Conservation (phyloP, 2,329 filamentous ascomycete genomes). For the Diaporthe sp. region DNA sequence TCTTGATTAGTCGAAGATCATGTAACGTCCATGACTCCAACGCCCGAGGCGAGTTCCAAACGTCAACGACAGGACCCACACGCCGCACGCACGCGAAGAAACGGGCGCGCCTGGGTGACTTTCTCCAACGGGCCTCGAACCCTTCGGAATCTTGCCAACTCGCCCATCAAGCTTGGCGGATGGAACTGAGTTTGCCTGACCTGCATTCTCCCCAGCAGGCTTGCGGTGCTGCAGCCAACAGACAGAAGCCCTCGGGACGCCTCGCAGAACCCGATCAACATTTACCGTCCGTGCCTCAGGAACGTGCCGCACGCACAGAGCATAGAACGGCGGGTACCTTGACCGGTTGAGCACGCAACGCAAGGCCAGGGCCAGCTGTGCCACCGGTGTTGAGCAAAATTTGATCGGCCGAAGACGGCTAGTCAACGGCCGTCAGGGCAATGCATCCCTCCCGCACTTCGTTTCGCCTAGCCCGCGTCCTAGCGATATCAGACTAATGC, state of each 20-base stretch:
- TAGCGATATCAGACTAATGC: constrained; percentile 35
- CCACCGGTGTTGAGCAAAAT: constrained; percentile 24
- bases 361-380: constrained; percentile 2
- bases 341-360: constrained; percentile 5
- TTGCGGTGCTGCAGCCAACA: constrained; percentile 16
- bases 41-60: neutral
- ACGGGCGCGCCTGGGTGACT: neutral
- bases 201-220: neutral
- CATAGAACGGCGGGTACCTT: neutral
- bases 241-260: constrained; percentile 8
- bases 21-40: constrained; percentile 13
- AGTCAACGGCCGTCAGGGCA: constrained; percentile 19
- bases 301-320: constrained; percentile 24
- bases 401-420: constrained; percentile 24
- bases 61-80: neutral
- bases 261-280: constrained; percentile 17
- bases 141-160: constrained; percentile 7
- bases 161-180: neutral
- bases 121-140: neutral
- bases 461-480: constrained; percentile 15
- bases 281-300: constrained; percentile 23
- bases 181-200: neutral
- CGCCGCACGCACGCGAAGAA: constrained; percentile 9
- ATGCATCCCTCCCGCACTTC: constrained; percentile 19
- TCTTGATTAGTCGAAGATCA: constrained; percentile 13